Evolutionary conservation across 345 rosid genomes (phyloP), one percentile per base, ranked within the genome.

Genomic region (Arabidopsis suecica): DNA sequence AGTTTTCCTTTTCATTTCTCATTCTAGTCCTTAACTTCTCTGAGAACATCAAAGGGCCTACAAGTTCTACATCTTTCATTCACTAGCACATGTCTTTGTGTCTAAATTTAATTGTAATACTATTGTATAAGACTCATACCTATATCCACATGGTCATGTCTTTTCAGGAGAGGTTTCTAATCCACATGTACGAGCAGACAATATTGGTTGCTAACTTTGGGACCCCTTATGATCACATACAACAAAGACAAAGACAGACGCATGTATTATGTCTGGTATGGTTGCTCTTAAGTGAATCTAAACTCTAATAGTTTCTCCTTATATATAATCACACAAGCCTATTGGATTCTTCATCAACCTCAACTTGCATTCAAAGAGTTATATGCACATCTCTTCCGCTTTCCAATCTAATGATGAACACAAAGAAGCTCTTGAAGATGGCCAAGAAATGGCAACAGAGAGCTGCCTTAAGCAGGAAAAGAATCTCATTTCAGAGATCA

Each of bases 141-240:
- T 62, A 63, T 36, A 64, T 42, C 56, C 70, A 42, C 56, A 73
- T 63, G 77, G 64, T 14, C 28, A 55, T 64, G 64, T 44, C 30
- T 22, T 32, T 33, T 44, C 18, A 57, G n/a, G 18, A 9, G 50
- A 47, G 4, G 10, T 7, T 47, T 56, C n/a, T n/a, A 7, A 37
- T 34, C 51, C 50, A 65, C 65, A 55, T 47, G 18, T 72, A 59
- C 48, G 2, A 34, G 25, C 7, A 40, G 4, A 38, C 12, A 25
- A 6, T 5, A 9, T 16, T 14, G 7, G 2, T 53, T 13, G 54
- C 77, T 16, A 73, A 64, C 6, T 42, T 45, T 3, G 59, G 78
- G 34, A 16, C 42, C 20, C 34, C 42, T 59, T 56, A 23, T 68
- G 49, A 5, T 38, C 37, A 9, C 9, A 47, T 20, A 45, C 25